Evolutionary conservation across 345 rosid genomes (phyloP).

Genomic region (Geranium brycei): DNA sequence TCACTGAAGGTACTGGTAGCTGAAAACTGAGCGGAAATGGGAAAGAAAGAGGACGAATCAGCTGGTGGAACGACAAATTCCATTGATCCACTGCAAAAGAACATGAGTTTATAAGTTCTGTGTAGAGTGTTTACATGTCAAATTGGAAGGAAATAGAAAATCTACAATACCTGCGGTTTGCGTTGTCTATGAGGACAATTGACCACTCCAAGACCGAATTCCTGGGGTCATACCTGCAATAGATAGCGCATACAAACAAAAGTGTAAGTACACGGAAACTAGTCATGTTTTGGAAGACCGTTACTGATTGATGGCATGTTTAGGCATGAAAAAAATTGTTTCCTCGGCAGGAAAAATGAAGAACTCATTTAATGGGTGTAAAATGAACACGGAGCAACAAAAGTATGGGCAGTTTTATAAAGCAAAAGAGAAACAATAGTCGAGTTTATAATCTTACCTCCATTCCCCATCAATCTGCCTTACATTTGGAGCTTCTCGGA

Average conservation of each 20-base stretch:
- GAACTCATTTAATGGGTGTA: not conserved
- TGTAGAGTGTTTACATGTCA: not conserved
- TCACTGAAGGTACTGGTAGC: constrained; percentile 81
- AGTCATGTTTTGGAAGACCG: not conserved
- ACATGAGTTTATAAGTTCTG: not conserved
- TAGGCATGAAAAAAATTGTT: not conserved
- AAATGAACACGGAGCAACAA: not conserved
- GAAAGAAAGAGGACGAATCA: constrained; percentile 85
- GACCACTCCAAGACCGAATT: constrained; percentile 90
- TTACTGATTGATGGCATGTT: not conserved
- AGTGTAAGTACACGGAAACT: not conserved
- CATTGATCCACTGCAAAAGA: constrained; percentile 76
- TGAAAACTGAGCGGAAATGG: constrained; percentile 78
- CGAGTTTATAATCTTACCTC: constrained; percentile 38
- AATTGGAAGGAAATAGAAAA: constrained; percentile 1
- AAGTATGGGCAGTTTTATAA: too few species aligned
- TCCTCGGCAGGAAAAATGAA: not conserved
- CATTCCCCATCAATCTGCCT: constrained; percentile 92
- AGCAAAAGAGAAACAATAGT: not conserved
- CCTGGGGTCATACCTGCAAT: constrained; percentile 74
- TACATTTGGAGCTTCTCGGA: constrained; percentile 74
- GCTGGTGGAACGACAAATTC: constrained; percentile 97
- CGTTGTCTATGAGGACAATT: constrained; percentile 75
- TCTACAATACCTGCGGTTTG: constrained; percentile 67
- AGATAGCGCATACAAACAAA: not conserved